Percentiles rank a stretch among this genome's conserved stretches.
phyloP scores from a whole-genome alignment of 257 asterid genomes.

The Nicotiana noctiflora region DNA sequence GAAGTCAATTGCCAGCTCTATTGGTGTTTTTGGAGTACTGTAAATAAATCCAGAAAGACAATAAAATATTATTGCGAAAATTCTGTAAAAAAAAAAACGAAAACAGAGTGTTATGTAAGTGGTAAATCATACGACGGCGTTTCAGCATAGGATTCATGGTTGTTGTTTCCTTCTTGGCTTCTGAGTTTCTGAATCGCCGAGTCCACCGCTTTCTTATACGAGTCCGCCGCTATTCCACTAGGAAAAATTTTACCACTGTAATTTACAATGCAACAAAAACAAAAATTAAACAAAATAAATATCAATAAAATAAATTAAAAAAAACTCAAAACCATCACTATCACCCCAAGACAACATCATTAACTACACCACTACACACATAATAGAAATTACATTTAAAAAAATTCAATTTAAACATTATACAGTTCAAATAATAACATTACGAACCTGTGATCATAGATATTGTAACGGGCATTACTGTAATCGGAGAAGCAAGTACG shows the following conservation, averaged over 20 bases:
- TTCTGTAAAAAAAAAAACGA: neutral
- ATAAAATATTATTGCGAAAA: neutral
- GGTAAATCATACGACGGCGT: constrained; percentile 31
- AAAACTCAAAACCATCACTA: no score
- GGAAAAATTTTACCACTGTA: constrained; percentile 82
- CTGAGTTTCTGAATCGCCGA: constrained; percentile 60
- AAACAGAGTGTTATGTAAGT: neutral
- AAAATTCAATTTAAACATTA: no score
- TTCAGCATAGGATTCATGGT: constrained; percentile 24
- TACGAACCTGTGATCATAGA: constrained; percentile 67
- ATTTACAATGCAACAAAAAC: neutral
- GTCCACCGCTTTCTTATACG: constrained; percentile 82
- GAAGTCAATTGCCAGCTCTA: constrained; percentile 93
- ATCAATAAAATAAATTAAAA: no score
- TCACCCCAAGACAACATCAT: no score
- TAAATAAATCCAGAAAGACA: neutral
- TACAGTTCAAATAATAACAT: neutral
- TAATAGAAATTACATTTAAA: no score
- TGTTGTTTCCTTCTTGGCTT: constrained; percentile 34
- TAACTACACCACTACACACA: no score
- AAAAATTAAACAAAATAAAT: neutral
- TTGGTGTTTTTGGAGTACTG: constrained; percentile 73
- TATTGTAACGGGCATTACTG: constrained; percentile 81
- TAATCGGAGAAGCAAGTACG: constrained; percentile 91
- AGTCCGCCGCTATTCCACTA: constrained; percentile 69